Evolutionary conservation across 345 rosid species (phyloP), one percentile per base, ranked within the genome.

Genomic region (Syzygium oleosum): DNA sequence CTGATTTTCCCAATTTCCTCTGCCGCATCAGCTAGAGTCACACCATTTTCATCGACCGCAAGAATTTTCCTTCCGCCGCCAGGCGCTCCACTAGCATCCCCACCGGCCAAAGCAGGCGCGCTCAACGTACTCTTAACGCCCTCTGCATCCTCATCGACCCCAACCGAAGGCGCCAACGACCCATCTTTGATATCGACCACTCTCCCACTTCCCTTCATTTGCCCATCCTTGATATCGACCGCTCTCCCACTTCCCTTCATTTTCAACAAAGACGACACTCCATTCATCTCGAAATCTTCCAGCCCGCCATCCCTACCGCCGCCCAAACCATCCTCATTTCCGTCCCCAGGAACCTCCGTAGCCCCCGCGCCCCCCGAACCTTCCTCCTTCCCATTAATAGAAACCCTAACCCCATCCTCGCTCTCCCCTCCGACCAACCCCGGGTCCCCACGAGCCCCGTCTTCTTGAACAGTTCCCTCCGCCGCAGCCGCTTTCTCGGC

Each of bases 211-310:
- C 85, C 93, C 85, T 90, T 93, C 97, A 95, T 92, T 86, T 93
- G 46, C 46, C 46, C 46, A 43, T 43, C 46, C 46, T 43, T 43
- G 85, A 52, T 68, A 31, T 77, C 52, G 51, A 41, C 87, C n/a
- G 43, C 88, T 90, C 92, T 79, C 84, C 80, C 23, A 52, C 90
- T 90, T 68, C 85, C 93, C 85, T 90, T 93, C 97, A 95, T 92
- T 86, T 93, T 91, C 88, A 93, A 77, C 89, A 95, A 85, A 38
- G 97, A 94, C 22, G 97, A 95, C 83, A 90, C 95, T 52, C 98
- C 98, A 91, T 94, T 94, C 91, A 94, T 92, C 61, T 93, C 93
- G 65, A 93, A 91, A 89, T 94, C 98, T 88, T 93, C 95, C 38
- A 93, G 90, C 80, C 73, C 90, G 49, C 68, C 93, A 54, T 84